Evolutionary conservation across 225 moss, liverwort and hornwort genomes (phyloP), one percentile per base, ranked within the genome.

Genomic region (Sphagnum contortum): DNA sequence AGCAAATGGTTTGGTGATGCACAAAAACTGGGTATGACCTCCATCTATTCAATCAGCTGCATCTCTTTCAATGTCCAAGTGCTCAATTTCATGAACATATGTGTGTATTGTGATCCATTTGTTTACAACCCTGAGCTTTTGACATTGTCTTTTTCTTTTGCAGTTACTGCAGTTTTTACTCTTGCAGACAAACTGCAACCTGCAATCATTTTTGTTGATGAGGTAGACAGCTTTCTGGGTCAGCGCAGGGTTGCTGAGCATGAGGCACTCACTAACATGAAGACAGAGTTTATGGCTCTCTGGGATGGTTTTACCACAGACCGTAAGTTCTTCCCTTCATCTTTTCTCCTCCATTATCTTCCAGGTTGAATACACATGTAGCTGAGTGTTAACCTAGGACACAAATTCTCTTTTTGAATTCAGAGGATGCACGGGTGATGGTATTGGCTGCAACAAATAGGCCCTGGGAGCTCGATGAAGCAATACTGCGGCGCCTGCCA

Each of bases 1-100:
- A 93, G 93, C 93, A 93, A 93, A 74, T 93, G 93, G 93, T 93
- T 93, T 71, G 93, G 93, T 52, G 93, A 93, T 79, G 90, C 93
- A 29, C 93, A 93, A 47, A 93, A 93, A 65, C 82, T 93, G 51
- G 93, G 93, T 93, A 79, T 47, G 68, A 44, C 4, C 11, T 11
- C 45, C 45, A 44, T 48, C 48, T 6, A 1, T 66, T 48, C n/a
- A 58, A 13, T 58, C 58, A 58, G 1, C 3, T 29, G 29, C 29
- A 29, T 29, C 29, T 29, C 29, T 29, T 29, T 29, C 29, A 53
- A 53, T 13, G 6, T 44, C 12, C 44, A 3, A 12, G 10, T 13
- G 58, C 5, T 58, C 58, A 58, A 5, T 58, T 13, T 3, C 44
- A 58, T 13, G 12, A 58, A 11, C 12, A 44, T 29, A 29, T 29